Base-by-base conservation (phyloP, 495 filamentous ascomycete genomes). In the Penicillium ucsense region DNA sequence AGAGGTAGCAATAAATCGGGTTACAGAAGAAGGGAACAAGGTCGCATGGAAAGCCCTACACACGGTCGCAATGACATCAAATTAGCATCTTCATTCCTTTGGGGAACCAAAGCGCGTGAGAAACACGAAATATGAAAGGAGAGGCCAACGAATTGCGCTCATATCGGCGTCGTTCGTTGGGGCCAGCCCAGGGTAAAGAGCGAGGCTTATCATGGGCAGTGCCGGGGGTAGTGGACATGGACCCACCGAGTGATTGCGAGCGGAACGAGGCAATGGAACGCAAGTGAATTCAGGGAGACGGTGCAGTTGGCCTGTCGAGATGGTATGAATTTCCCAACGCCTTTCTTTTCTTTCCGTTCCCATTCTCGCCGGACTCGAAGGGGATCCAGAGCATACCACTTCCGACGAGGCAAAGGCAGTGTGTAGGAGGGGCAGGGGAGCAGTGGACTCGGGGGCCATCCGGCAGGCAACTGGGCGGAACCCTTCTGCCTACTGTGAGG, bases 41-140 rank as follows among this genome's bases (percentile, higher is more conserved):
- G 47, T 54, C 54, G 59, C 54, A 56, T 61, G 47, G 47, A 49
- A 64, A 38, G 35, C 56, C 55, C 57, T 20, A 2, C 20, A 41
- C 37, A 43, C 35, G 35, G 38, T 41, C 37, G 37, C 38, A 39
- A 62, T 58, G 59, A 58, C 54, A 64, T 62, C 51, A 59, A 49
- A 56, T 64, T 49, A 64, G 61, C 59, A 57, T 55, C 32, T 46
- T 44, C 35, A 30, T 59, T 49, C 50, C 46, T 30, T 45, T 35
- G 20, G 1, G 20, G 20, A 20, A 20, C 20, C 20, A 1, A 1
- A 20, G 20, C 20, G 20, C 20, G 20, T 36, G 2, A 7, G 8
- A 20, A 9, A 28, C 29, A 5, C 32, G 31, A n/a, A 11, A 45
- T 30, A 20, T 10, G 31, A n/a, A 36, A n/a, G 41, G 31, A 33